Conservation (phyloP, 345 rosid species). For the Sisymbrium altissimum region DNA sequence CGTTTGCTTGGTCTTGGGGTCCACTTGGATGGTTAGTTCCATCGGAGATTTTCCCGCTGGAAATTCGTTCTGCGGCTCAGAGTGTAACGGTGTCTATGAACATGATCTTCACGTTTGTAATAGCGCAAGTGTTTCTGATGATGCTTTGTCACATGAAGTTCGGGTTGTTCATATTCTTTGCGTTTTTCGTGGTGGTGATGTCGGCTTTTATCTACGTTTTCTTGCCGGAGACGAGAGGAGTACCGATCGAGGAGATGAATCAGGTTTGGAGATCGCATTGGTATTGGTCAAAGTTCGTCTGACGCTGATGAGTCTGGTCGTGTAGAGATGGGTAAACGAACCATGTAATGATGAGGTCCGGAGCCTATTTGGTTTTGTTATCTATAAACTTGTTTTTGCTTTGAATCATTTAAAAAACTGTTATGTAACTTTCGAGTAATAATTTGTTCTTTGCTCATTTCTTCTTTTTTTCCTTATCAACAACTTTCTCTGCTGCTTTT, state of each 20-base stretch:
- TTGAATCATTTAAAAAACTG: neutral
- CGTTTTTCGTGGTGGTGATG: constrained; percentile 27
- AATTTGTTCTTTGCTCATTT: neutral
- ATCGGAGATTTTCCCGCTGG: constrained; percentile 86
- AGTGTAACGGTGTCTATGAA: constrained; percentile 82
- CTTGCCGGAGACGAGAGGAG: constrained; percentile 33
- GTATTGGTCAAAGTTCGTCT: constrained; percentile 25
- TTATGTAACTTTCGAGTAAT: neutral
- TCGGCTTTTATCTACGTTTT: constrained; percentile 10
- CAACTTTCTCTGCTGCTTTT: neutral
- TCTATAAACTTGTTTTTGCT: neutral
- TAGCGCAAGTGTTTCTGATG: constrained; percentile 69
- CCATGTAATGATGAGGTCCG: neutral
- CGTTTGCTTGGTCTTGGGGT: constrained; percentile 97
- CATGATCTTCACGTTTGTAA: constrained; percentile 76
- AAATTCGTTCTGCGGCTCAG: constrained; percentile 88
- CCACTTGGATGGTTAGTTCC: constrained; percentile 96
- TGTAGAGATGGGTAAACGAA: neutral
- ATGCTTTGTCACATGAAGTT: constrained; percentile 89
- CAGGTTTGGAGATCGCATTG: constrained; percentile 28
- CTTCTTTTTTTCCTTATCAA: neutral
- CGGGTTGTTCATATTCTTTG: constrained; percentile 40
- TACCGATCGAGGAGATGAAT: constrained; percentile 31
- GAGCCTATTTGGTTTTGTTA: neutral
- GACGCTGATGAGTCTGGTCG: neutral